phyloP scores from a whole-genome alignment of 2,329 filamentous ascomycete species.

The Colletotrichum theobromicola region DNA sequence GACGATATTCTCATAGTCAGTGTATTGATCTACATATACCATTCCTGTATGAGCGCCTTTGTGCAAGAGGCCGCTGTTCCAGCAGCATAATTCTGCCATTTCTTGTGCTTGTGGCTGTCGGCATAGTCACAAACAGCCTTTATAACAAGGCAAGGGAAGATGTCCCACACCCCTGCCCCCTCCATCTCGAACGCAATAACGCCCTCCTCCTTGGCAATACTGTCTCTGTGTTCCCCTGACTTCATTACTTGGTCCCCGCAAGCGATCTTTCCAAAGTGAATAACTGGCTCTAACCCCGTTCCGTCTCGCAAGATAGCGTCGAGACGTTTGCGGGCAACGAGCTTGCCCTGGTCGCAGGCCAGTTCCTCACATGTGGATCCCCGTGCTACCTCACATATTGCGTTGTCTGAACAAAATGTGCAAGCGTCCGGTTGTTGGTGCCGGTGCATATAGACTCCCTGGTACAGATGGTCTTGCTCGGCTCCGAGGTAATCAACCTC shows the following conservation, averaged over 20 bases:
- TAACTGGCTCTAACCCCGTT: not conserved
- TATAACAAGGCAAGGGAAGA: slow-evolving; percentile 37
- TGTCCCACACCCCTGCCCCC: slow-evolving; percentile 24
- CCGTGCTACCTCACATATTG: slow-evolving; percentile 25
- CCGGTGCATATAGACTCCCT: slow-evolving; percentile 34
- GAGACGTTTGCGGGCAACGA: not conserved
- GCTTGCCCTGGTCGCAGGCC: slow-evolving; percentile 23
- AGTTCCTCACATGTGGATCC: not conserved
- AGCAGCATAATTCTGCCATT: slow-evolving; percentile 41
- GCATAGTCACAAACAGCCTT: slow-evolving; percentile 45
- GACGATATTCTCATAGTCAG: no score
- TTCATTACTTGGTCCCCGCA: slow-evolving; percentile 19
- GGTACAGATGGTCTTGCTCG: slow-evolving; percentile 33
- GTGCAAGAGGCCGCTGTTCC: slow-evolving; percentile 35
- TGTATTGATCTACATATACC: not conserved
- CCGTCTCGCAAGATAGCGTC: not conserved
- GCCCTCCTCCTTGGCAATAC: slow-evolving; percentile 15
- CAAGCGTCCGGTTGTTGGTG: slow-evolving; percentile 23
- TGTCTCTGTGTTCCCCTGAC: slow-evolving; percentile 28
- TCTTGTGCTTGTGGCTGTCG: slow-evolving; percentile 42
- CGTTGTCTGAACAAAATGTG: not conserved
- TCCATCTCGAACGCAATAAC: slow-evolving; percentile 32
- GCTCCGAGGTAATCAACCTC: slow-evolving; percentile 29
- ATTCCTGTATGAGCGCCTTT: not conserved
- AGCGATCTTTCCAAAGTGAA: slow-evolving; percentile 21